Evolutionary conservation across 306 rosid genomes (phyloP), one percentile per base, ranked within the genome.

Genomic region (Quillaja saponaria): DNA sequence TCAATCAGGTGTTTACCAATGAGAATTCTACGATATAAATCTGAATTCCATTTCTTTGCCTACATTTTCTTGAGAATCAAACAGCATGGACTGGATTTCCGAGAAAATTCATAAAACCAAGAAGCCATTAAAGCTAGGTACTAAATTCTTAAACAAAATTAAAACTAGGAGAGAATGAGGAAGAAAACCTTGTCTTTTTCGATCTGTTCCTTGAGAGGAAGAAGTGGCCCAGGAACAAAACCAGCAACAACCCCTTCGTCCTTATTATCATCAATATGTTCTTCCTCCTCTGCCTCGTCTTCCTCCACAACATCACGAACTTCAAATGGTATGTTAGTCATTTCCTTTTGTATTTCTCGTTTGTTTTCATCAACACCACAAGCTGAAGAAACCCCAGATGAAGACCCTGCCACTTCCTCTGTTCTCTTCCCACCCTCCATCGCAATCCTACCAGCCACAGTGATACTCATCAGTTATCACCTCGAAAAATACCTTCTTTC

Each of bases 201-300:
- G 84, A 91, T 86, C 84, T 91, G 98, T 38, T 88, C 96, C 80
- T 84, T 91, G 76, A 91, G 98, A 58, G 98, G 81, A 71, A 91
- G 67, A 71, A 79, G 78, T 73, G 96, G 96, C 55, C 88, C 96
- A 18, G 96, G 98, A 71, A 83, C 81, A 80, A 84, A 91, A 47
- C 66, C 79, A 55, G 34, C 21, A 46, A 3, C 75, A 45, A 45
- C 52, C 55, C 54, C 78, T 64, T 57, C 75, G 18, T 62, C 74
- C 58, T 64, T 70, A 53, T 2, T 14, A 46, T 55, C 75, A n/a
- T 28, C 79, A 8, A 10, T 15, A 21, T 10, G 31, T 10, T 67
- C 71, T 60, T 42, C 76, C 4, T 45, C 82, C 8, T 61, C 81
- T 1, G 52, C 85, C 8, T 78, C 88, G 25, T 47, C 84, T 52